Evolutionary conservation across 192 early-diverging fungal species (phyloP).

Genomic region (Coemansia sp.): DNA sequence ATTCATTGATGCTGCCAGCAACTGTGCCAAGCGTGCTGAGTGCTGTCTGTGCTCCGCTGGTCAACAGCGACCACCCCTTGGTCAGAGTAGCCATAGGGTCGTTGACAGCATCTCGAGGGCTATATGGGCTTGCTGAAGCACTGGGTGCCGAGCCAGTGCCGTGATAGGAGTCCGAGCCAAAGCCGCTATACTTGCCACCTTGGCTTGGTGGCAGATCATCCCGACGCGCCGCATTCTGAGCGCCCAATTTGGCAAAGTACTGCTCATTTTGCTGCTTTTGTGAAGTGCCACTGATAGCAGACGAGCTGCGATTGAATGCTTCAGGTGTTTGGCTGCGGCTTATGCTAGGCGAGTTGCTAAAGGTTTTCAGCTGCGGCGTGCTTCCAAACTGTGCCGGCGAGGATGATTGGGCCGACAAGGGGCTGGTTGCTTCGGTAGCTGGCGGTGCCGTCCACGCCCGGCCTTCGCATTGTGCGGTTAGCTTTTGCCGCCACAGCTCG

Average conservation of each 20-base stretch:
- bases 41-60: constrained; percentile 54
- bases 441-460: constrained; percentile 48
- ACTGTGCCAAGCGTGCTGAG: constrained; percentile 40
- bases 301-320: constrained; percentile 7
- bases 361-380: constrained; percentile 53
- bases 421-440: constrained; percentile 16
- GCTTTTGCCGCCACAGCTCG: constrained; percentile 83
- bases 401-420: constrained; percentile 20
- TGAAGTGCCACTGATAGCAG: constrained; percentile 13
- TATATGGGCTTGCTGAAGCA: constrained; percentile 23
- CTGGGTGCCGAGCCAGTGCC: not conserved
- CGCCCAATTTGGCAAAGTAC: constrained; percentile 71
- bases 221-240: constrained; percentile 56
- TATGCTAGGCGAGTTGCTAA: constrained; percentile 18
- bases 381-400: constrained; percentile 22
- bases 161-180: constrained; percentile 54
- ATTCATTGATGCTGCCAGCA: constrained; percentile 59
- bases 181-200: constrained; percentile 74
- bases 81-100: constrained; percentile 65
- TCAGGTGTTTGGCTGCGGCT: constrained; percentile 39
- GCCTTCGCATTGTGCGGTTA: constrained; percentile 69
- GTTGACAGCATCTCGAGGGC: constrained; percentile 60
- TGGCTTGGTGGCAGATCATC: constrained; percentile 70
- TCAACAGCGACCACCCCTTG: constrained; percentile 67
- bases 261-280: constrained; percentile 72